These are phyloP conservation scores for Phytopythium mirpurense DNA, from an alignment of 352 stramenopile genomes.

Conservation along the genomic window DNA sequence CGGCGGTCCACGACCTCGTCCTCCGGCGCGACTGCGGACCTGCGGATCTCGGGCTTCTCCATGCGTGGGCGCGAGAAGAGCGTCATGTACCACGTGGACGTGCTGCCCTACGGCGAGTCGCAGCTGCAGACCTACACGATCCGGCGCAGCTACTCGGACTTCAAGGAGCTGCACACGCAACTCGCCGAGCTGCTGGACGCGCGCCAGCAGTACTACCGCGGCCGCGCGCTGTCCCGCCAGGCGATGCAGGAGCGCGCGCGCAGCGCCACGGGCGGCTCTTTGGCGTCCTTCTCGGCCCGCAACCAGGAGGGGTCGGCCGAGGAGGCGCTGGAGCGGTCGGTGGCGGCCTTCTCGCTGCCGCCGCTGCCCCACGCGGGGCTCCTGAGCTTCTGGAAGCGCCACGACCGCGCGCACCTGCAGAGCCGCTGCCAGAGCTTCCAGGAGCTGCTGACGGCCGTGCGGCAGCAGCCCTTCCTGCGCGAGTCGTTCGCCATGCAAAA, in stretches of 20 bases:
- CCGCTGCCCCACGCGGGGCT: constrained; percentile 69
- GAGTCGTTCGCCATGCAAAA: constrained; percentile 61
- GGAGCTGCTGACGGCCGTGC: constrained; percentile 60
- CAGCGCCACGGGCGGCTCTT: neutral
- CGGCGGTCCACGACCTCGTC: constrained; percentile 38
- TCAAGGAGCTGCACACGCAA: constrained; percentile 69
- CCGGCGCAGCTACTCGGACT: constrained; percentile 78
- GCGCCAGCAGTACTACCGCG: constrained; percentile 51
- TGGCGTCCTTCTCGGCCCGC: neutral
- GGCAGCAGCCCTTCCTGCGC: constrained; percentile 53
- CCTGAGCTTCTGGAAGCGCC: constrained; percentile 74
- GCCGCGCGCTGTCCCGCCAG: constrained; percentile 17
- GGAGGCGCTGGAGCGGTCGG: constrained; percentile 41
- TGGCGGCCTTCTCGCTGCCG: constrained; percentile 59
- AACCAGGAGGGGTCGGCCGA: constrained; percentile 16
- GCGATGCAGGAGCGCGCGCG: constrained; percentile 7
- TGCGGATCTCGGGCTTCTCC: constrained; percentile 69
- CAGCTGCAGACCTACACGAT: constrained; percentile 84
- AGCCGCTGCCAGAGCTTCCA: constrained; percentile 71
- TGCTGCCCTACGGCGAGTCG: constrained; percentile 61
- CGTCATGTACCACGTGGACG: constrained; percentile 88
- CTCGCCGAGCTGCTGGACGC: constrained; percentile 65
- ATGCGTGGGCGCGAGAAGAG: constrained; percentile 67
- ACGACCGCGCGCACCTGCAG: constrained; percentile 72
- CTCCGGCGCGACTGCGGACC: constrained; percentile 30